Conservation (phyloP, 2,329 filamentous ascomycete species). For the Aspergillus udagawae region DNA sequence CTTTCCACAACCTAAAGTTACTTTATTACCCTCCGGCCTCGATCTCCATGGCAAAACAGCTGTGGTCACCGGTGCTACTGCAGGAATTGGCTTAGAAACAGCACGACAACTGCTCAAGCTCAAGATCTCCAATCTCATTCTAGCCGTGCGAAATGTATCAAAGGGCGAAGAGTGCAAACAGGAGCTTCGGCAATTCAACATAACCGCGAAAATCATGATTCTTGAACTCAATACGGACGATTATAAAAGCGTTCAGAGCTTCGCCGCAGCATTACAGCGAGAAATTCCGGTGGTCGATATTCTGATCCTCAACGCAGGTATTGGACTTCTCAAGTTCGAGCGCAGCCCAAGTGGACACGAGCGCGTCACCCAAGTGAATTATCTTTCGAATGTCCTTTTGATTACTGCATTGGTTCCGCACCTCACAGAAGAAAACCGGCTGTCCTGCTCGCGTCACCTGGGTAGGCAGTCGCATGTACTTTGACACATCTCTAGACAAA, state of each 20-base stretch:
- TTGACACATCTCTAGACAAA: conserved; percentile 5
- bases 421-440: conserved; percentile 16
- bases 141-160: conserved; percentile 20
- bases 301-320: conserved; percentile 23
- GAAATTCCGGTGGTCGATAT: conserved; percentile 18
- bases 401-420: conserved; percentile 25
- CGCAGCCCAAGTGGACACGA: conserved; percentile 33
- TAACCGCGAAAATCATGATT: conserved; percentile 12
- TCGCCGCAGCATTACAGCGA: conserved; percentile 12
- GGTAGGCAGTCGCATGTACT: conserved; percentile 17
- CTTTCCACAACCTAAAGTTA: too few relatives aligned
- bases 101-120: conserved; percentile 20
- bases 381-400: conserved; percentile 24
- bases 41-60: conserved; percentile 20
- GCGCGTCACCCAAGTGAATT: conserved; percentile 34
- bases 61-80: conserved; percentile 24
- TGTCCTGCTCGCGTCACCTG: conserved; percentile 14
- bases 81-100: conserved; percentile 23
- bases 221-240: conserved; percentile 16
- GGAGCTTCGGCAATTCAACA: conserved; percentile 4
- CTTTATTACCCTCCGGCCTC: conserved; percentile 5
- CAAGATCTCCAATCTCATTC: conserved; percentile 17
- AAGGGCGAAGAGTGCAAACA: conserved; percentile 15
- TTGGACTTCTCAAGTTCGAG: conserved; percentile 13
- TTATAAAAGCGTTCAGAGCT: conserved; percentile 16